These are phyloP conservation scores for Pichia rugopelliculosa DNA, from an alignment of 805 yeast genomes.

Conservation along the genomic window DNA sequence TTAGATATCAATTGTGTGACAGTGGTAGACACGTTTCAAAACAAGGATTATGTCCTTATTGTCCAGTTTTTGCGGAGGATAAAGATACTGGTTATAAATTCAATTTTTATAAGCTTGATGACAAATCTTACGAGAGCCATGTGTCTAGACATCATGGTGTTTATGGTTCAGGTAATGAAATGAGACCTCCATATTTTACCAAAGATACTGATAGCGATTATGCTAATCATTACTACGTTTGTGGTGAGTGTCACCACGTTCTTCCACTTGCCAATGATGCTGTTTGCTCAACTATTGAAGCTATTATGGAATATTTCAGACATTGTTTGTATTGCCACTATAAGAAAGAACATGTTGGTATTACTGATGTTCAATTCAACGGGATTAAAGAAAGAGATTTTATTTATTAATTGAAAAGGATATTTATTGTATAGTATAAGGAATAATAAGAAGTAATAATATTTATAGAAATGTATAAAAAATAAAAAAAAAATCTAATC, in stretches of 20 bases:
- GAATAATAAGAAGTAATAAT: background rate
- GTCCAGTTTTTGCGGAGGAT: conserved; percentile 12
- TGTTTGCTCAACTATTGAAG: background rate
- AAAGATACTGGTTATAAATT: conserved; percentile 3
- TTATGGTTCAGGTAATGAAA: conserved; percentile 24
- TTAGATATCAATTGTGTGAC: conserved; percentile 12
- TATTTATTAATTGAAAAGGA: background rate
- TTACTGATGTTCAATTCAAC: background rate
- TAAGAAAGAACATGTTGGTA: background rate
- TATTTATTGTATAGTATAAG: background rate
- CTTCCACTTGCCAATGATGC: background rate
- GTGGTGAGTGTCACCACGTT: background rate
- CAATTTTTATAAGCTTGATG: conserved; percentile 22
- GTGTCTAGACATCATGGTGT: conserved; percentile 28
- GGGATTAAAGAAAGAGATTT: background rate
- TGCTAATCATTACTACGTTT: background rate
- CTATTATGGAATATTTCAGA: background rate
- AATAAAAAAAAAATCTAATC: background rate
- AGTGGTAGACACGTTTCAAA: conserved; percentile 15
- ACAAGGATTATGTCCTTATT: conserved; percentile 28
- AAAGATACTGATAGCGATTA: background rate
- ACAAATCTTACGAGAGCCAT: conserved; percentile 27
- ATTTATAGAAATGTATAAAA: background rate
- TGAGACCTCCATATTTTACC: conserved; percentile 21
- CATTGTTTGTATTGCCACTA: background rate